Conservation (phyloP, 305 asterid species). For the Rubia balearica region DNA sequence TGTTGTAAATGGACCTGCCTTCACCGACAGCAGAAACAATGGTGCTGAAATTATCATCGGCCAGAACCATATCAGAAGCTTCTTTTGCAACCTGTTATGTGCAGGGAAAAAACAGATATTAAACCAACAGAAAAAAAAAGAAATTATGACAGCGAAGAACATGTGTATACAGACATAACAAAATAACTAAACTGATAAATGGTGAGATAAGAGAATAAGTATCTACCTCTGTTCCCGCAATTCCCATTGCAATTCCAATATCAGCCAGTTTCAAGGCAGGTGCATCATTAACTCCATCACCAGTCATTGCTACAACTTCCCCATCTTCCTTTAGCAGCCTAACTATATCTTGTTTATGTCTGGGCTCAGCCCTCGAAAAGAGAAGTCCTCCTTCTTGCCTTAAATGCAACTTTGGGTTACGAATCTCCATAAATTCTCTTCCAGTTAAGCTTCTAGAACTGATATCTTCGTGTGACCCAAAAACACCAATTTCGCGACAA, state of each 20-base stretch:
- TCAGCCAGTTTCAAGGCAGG: conserved; percentile 94
- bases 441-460: conserved; percentile 63
- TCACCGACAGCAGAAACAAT: conserved; percentile 98
- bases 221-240: conserved; percentile 81
- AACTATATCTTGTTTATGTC: conserved; percentile 90
- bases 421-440: conserved; percentile 53
- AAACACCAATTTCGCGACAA: conserved; percentile 84
- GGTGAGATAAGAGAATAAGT: background rate
- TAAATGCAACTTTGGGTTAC: conserved; percentile 41
- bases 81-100: conserved; percentile 86
- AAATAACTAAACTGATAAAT: background rate
- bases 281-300: conserved; percentile 95
- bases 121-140: background rate
- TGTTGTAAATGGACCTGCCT: conserved; percentile 99
- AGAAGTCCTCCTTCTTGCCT: conserved; percentile 67
- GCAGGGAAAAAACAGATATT: background rate
- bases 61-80: conserved; percentile 98
- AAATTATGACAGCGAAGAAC: background rate
- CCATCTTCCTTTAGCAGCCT: conserved; percentile 83
- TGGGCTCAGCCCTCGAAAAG: conserved; percentile 95
- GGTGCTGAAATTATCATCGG: conserved; percentile 98
- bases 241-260: conserved; percentile 95
- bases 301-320: conserved; percentile 96
- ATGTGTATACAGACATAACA: background rate
- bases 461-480: conserved; percentile 52